These are phyloP conservation scores for Orbilia oligospora DNA, from an alignment of 2,329 filamentous ascomycete species.

Conservation along the genomic window DNA sequence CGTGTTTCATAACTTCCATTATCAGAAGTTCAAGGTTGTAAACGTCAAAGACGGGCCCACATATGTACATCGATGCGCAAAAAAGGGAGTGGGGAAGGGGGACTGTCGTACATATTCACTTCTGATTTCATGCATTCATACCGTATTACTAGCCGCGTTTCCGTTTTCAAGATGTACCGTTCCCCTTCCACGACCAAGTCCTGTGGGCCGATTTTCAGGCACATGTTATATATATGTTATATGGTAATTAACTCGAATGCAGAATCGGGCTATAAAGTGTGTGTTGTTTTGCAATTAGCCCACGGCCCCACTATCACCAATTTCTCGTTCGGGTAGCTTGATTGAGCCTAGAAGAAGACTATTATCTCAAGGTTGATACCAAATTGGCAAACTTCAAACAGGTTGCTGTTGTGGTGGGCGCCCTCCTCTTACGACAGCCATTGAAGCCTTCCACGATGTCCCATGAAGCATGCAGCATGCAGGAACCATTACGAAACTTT, in stretches of 20 bases:
- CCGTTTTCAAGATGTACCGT: constrained; percentile 11
- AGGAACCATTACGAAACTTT: constrained; percentile 6
- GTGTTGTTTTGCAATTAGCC: constrained; percentile 30
- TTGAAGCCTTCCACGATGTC: constrained; percentile 14
- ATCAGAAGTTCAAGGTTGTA: constrained; percentile 29
- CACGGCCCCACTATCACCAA: constrained; percentile 16
- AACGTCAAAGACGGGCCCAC: background rate
- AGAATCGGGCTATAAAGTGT: background rate
- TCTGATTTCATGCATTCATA: constrained; percentile 32
- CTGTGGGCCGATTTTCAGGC: background rate
- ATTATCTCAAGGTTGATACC: constrained; percentile 36
- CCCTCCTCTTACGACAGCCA: constrained; percentile 7
- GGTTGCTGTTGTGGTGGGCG: background rate
- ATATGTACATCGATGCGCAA: background rate
- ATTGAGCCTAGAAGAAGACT: constrained; percentile 22
- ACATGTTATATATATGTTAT: constrained; percentile 6
- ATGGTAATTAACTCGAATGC: background rate
- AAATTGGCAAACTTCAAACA: constrained; percentile 21
- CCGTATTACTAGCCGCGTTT: constrained; percentile 29
- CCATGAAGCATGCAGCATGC: background rate
- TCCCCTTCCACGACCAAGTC: background rate
- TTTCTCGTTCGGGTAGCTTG: constrained; percentile 39
- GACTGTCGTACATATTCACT: background rate
- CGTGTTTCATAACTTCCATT: constrained; percentile 37
- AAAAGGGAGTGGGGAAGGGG: background rate